phyloP scores from a whole-genome alignment of 2,329 filamentous ascomycete genomes.

The Fusarium duplospermum region DNA sequence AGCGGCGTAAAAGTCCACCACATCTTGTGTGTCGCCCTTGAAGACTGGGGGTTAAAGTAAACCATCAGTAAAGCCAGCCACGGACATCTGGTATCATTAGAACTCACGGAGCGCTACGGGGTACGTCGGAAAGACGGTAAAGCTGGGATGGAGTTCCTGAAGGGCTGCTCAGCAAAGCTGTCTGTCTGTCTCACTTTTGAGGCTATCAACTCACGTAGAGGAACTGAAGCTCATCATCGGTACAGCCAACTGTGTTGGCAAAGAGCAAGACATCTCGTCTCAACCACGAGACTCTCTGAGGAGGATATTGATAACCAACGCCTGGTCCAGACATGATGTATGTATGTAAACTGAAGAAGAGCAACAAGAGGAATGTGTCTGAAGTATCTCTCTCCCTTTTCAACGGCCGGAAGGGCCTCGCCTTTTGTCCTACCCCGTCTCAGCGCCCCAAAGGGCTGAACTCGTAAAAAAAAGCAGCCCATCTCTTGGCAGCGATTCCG shows the following conservation, averaged over 20 bases:
- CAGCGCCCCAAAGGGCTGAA: neutral
- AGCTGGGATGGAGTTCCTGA: constrained; percentile 88
- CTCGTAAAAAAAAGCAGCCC: neutral
- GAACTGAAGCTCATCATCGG: constrained; percentile 89
- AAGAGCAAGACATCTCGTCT: constrained; percentile 92
- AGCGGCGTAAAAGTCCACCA: constrained; percentile 73
- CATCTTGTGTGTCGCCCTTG: neutral
- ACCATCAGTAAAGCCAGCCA: constrained; percentile 56
- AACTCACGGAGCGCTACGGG: constrained; percentile 79
- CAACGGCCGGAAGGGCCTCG: neutral
- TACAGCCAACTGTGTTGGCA: constrained; percentile 88
- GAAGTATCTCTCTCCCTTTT: neutral
- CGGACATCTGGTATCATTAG: constrained; percentile 52
- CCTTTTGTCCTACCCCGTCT: neutral
- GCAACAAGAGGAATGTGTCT: neutral
- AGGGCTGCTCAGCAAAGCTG: constrained; percentile 9
- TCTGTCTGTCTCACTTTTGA: neutral
- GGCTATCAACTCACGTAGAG: constrained; percentile 74
- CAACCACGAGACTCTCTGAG: constrained; percentile 81
- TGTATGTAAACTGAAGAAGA: neutral
- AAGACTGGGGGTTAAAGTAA: neutral
- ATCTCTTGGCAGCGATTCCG: neutral
- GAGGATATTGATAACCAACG: constrained; percentile 83
- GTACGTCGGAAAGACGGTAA: constrained; percentile 90
- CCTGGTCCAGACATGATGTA: constrained; percentile 60